Evolutionary conservation across 2,329 filamentous ascomycete species (phyloP).

Genomic region (Hypoxylon sp.): DNA sequence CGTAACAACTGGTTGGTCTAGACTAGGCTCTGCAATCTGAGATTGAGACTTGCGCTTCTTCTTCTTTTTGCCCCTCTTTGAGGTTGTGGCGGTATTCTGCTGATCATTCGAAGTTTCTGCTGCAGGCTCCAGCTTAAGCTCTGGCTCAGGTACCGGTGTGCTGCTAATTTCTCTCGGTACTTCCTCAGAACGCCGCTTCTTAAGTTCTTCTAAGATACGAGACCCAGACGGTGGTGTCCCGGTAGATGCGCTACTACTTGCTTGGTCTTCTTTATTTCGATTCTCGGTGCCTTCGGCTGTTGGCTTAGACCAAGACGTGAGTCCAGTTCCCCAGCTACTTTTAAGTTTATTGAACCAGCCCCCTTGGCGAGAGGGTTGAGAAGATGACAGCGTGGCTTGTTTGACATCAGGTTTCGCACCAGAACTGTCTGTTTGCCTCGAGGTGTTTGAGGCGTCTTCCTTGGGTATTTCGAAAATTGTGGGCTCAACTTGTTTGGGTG

Average conservation of each 20-base stretch:
- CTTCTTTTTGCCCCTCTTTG: conserved; percentile 45
- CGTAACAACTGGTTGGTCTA: conserved; percentile 24
- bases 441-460: conserved; percentile 1
- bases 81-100: conserved; percentile 23
- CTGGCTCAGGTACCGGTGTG: conserved; percentile 16
- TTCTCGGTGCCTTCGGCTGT: conserved; percentile 1
- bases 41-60: conserved; percentile 46
- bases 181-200: conserved; percentile 23
- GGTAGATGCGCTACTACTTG: conserved; percentile 1
- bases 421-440: conserved; percentile 9
- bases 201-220: conserved; percentile 19
- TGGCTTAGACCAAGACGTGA: conserved; percentile 11
- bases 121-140: conserved; percentile 7
- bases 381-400: background rate
- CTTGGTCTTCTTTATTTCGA: conserved; percentile 6
- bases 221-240: conserved; percentile 8
- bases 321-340: conserved; percentile 18
- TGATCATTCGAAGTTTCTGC: conserved; percentile 22
- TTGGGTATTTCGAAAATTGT: background rate
- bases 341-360: conserved; percentile 15
- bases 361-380: conserved; percentile 1
- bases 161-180: background rate
- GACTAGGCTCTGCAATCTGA: conserved; percentile 33
- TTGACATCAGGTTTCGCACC: conserved; percentile 3
- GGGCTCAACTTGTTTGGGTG: conserved; percentile 7